phyloP scores from a whole-genome alignment of 129 eudicot species.

The Helianthus tuberosus region DNA sequence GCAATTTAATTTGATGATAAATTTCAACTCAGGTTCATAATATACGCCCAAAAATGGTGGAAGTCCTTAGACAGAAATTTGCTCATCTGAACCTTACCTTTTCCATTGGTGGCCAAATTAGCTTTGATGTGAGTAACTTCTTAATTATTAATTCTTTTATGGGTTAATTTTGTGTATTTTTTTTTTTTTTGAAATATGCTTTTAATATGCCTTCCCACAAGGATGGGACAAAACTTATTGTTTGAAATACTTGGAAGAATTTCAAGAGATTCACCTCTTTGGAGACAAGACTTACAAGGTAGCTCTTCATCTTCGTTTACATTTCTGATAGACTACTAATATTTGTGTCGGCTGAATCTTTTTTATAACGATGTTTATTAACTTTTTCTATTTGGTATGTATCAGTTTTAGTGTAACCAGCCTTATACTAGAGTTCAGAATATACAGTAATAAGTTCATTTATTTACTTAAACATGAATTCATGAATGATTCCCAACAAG shows the following conservation, averaged over 20 bases:
- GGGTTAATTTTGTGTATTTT: not conserved
- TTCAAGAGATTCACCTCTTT: slow-evolving; percentile 88
- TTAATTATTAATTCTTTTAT: not conserved
- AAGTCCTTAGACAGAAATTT: slow-evolving; percentile 82
- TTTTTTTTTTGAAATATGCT: slow-evolving; percentile 7
- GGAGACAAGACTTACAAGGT: slow-evolving; percentile 99
- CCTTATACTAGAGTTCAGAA: no score
- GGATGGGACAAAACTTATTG: no score
- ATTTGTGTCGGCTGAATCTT: not conserved
- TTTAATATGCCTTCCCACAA: slow-evolving; percentile 78
- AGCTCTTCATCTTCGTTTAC: slow-evolving; percentile 2
- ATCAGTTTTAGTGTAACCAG: no score
- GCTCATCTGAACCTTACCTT: slow-evolving; percentile 78
- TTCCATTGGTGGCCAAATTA: slow-evolving; percentile 97
- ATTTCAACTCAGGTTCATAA: slow-evolving; percentile 65
- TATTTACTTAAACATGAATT: no score
- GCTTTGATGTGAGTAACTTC: slow-evolving; percentile 81
- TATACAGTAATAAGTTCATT: no score
- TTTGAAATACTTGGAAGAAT: slow-evolving; percentile 81
- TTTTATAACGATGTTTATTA: not conserved
- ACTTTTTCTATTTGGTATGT: no score
- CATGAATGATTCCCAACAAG: no score
- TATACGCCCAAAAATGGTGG: slow-evolving; percentile 78
- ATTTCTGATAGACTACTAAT: not conserved
- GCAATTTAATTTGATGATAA: not conserved